These are phyloP conservation scores for Actinomortierella wolfii DNA, from an alignment of 371 early-diverging fungal genomes.

Conservation along the genomic window DNA sequence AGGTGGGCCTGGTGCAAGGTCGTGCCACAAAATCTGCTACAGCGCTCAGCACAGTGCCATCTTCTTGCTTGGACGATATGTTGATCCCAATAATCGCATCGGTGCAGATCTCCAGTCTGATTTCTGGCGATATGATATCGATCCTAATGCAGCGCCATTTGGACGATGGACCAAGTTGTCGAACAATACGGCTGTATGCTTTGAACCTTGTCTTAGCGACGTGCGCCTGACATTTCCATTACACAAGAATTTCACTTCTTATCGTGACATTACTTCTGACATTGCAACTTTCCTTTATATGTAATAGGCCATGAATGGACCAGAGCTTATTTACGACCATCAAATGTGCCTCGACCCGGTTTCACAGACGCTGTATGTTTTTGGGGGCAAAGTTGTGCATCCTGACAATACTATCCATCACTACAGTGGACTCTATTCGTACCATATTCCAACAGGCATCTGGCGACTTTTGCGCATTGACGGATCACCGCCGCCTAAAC, in stretches of 20 bases:
- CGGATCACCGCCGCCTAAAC: conserved; percentile 31
- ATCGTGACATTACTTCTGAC: too few species aligned
- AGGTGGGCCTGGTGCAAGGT: conserved; percentile 88
- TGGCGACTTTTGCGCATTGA: conserved; percentile 41
- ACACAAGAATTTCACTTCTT: too few species aligned
- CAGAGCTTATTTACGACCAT: conserved; percentile 90
- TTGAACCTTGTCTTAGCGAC: too few species aligned
- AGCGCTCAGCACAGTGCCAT: conserved; percentile 76
- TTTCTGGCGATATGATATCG: conserved; percentile 87
- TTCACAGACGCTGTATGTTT: conserved; percentile 77
- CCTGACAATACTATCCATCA: conserved; percentile 60
- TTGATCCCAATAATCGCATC: conserved; percentile 72
- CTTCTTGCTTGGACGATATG: conserved; percentile 87
- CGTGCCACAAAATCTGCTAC: conserved; percentile 92
- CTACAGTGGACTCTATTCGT: conserved; percentile 89
- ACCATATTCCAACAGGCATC: conserved; percentile 54
- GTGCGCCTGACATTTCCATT: too few species aligned
- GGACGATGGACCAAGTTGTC: conserved; percentile 78
- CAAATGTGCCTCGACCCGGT: conserved; percentile 91
- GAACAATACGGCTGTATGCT: conserved; percentile 70
- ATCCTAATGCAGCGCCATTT: conserved; percentile 38
- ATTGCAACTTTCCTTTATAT: too few species aligned
- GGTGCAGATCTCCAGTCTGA: conserved; percentile 74
- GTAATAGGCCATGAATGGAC: conserved; percentile 77
- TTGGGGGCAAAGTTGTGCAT: conserved; percentile 85